phyloP scores from a whole-genome alignment of 1,139 yeast species.

The Diutina sp. region DNA sequence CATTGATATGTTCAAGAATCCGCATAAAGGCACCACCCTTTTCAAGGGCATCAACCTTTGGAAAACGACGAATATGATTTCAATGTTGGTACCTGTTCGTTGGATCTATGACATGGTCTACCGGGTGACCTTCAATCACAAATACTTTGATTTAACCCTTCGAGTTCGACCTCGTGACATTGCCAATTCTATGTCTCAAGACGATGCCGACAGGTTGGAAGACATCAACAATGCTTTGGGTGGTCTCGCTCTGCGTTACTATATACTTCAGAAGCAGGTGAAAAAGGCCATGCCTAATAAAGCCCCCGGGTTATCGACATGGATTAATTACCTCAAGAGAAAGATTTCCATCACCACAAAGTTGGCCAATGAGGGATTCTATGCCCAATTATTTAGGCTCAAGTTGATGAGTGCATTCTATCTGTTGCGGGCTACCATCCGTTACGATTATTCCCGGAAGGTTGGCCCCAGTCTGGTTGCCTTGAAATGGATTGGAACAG shows the following conservation, averaged over 20 bases:
- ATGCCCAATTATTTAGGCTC: slow-evolving; percentile 6
- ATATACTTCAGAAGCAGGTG: background rate
- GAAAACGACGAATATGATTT: slow-evolving; percentile 19
- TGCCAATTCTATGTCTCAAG: slow-evolving; percentile 18
- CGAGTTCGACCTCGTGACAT: slow-evolving; percentile 22
- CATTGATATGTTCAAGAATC: background rate
- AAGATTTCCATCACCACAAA: slow-evolving; percentile 3
- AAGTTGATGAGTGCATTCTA: slow-evolving; percentile 8
- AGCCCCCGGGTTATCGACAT: slow-evolving; percentile 6
- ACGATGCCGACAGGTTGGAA: slow-evolving; percentile 17
- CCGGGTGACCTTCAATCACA: slow-evolving; percentile 6
- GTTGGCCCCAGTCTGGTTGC: slow-evolving; percentile 15
- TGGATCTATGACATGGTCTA: slow-evolving; percentile 7
- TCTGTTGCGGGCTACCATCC: slow-evolving; percentile 20
- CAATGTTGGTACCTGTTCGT: slow-evolving; percentile 6
- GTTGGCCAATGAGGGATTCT: slow-evolving; percentile 5
- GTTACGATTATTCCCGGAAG: slow-evolving; percentile 21
- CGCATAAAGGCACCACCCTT: slow-evolving; percentile 3
- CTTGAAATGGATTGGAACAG: slow-evolving; percentile 19
- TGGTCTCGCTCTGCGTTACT: background rate
- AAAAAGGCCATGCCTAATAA: background rate
- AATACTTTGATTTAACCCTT: slow-evolving; percentile 13
- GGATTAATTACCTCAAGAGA: slow-evolving; percentile 6
- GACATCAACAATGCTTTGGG: background rate
- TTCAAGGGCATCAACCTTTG: slow-evolving; percentile 17